phyloP scores from a whole-genome alignment of 1,284 basidiomycete species.

The Polyporus tsugae region DNA sequence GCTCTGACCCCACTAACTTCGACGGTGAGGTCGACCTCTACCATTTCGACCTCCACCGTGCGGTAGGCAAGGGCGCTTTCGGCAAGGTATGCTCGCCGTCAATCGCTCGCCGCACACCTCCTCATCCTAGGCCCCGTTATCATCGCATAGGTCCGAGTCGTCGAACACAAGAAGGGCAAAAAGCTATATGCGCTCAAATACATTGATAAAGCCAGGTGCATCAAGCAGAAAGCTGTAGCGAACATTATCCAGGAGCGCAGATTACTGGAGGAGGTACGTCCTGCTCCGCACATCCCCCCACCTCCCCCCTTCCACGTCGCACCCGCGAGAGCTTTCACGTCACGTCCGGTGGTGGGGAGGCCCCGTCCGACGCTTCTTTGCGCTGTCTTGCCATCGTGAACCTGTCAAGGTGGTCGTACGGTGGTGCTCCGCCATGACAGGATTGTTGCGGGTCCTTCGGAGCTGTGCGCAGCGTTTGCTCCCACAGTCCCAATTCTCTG shows the following conservation, averaged over 20 bases:
- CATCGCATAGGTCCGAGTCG: conserved; percentile 76
- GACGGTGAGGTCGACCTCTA: conserved; percentile 94
- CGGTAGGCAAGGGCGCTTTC: conserved; percentile 97
- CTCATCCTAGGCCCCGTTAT: background rate
- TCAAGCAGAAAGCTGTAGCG: conserved; percentile 91
- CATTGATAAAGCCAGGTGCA: conserved; percentile 94
- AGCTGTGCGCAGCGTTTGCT: background rate
- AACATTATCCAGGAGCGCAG: conserved; percentile 95
- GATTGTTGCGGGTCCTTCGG: conserved; percentile 6
- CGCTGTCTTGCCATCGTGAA: conserved; percentile 23
- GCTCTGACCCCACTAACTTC: conserved; percentile 82
- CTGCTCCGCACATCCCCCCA: conserved; percentile 21
- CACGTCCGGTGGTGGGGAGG: background rate
- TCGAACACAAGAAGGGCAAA: conserved; percentile 95
- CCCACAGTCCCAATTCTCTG: too few relatives aligned
- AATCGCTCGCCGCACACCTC: conserved; percentile 11
- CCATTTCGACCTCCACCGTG: conserved; percentile 94
- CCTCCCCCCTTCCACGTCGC: background rate
- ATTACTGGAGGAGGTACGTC: conserved; percentile 84
- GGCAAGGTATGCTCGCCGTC: conserved; percentile 76
- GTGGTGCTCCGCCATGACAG: conserved; percentile 15
- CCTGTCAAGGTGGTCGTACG: background rate
- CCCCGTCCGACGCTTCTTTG: background rate
- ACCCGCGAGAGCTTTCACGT: background rate
- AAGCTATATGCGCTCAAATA: conserved; percentile 97